Conservation (phyloP, 2,329 filamentous ascomycete genomes). For the Penicillium sclerotigenum region DNA sequence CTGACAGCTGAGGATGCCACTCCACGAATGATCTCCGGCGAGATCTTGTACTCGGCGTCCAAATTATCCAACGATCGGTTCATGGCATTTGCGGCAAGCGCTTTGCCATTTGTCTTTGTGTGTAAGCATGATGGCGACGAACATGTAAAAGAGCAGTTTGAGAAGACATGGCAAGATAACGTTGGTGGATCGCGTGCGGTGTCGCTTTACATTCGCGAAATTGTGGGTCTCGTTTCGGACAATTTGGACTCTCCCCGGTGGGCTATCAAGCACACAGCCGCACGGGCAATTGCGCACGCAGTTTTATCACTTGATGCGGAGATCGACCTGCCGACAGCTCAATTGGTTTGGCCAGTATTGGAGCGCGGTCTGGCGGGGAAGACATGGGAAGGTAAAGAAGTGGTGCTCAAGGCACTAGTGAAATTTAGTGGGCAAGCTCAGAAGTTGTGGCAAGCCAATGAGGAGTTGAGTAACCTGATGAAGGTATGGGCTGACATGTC, state of each 20-base stretch:
- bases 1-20: constrained; percentile 76
- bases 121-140: constrained; percentile 81
- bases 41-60: constrained; percentile 77
- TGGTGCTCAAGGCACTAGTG: constrained; percentile 74
- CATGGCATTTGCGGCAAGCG: constrained; percentile 66
- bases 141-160: constrained; percentile 74
- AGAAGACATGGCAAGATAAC: constrained; percentile 84
- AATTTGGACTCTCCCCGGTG: constrained; percentile 79
- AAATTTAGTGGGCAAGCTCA: constrained; percentile 68
- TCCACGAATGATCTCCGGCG: constrained; percentile 71
- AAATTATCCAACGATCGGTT: constrained; percentile 90
- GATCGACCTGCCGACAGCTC: constrained; percentile 57
- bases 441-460: constrained; percentile 55
- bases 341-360: constrained; percentile 73
- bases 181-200: constrained; percentile 81
- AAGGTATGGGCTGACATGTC: constrained; percentile 50
- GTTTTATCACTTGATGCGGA: constrained; percentile 61
- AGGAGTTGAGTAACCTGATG: constrained; percentile 62
- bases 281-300: constrained; percentile 73
- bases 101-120: constrained; percentile 85
- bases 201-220: constrained; percentile 79
- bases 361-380: constrained; percentile 81
- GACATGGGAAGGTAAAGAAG: constrained; percentile 90
- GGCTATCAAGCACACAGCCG: constrained; percentile 85
- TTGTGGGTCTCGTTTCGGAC: constrained; percentile 63